These are phyloP conservation scores for Cystofilobasidium bisporidii DNA, from an alignment of 768 basidiomycete genomes.

Conservation along the genomic window DNA sequence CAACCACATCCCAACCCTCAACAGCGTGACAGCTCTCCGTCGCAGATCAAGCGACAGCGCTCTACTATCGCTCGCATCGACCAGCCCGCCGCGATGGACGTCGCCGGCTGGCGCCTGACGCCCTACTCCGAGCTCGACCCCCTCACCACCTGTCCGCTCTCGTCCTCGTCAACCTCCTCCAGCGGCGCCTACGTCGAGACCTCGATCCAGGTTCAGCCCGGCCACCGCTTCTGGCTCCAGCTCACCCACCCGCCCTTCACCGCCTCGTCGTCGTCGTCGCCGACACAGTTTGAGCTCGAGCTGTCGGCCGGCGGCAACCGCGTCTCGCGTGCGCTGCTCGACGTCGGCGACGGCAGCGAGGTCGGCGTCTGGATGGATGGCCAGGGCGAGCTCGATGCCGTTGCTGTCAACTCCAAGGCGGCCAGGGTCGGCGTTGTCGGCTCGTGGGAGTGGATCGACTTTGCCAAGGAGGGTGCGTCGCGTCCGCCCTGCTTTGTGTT, in stretches of 20 bases:
- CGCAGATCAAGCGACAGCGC: no score
- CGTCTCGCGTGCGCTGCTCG: background rate
- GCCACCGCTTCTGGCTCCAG: background rate
- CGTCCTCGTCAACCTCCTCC: background rate
- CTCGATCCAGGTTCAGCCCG: background rate
- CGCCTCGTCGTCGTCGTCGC: background rate
- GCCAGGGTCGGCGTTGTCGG: background rate
- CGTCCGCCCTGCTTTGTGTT: background rate
- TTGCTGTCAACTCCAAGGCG: background rate
- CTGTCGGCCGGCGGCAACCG: background rate
- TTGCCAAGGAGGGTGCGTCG: background rate
- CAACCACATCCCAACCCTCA: no score
- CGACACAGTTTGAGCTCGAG: background rate
- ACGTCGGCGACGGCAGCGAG: background rate
- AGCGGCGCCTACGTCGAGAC: background rate
- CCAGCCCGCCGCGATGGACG: background rate
- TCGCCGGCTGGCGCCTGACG: conserved; percentile 5
- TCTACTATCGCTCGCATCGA: background rate
- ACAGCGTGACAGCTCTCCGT: no score
- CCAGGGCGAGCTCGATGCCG: background rate
- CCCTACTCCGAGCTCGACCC: background rate
- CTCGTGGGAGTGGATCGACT: background rate
- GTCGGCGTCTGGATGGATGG: background rate
- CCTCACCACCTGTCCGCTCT: background rate
- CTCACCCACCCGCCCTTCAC: background rate